These are phyloP conservation scores for Trifolium pratense DNA, from an alignment of 306 rosid species.

Conservation along the genomic window DNA sequence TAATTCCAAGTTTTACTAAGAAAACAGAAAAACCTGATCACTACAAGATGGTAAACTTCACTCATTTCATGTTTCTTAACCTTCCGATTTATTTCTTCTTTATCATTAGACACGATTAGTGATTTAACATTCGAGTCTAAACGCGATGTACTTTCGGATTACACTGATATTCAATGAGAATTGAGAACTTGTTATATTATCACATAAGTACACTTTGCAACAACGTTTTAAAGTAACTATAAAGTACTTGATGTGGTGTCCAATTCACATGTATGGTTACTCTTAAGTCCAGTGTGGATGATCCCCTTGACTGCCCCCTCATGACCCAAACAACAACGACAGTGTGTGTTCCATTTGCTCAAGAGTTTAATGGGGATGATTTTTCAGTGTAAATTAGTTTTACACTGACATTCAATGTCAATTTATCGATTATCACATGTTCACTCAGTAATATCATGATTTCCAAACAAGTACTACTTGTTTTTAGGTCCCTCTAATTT, in stretches of 20 bases:
- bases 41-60: slow-evolving; percentile 67
- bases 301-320: too few relatives aligned
- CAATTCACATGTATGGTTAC: too few relatives aligned
- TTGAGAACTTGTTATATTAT: neutral
- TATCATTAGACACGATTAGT: neutral
- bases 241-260: too few relatives aligned
- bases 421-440: neutral
- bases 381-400: neutral
- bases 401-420: neutral
- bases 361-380: neutral
- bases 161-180: neutral
- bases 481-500: too few relatives aligned
- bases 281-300: too few relatives aligned
- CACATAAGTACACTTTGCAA: too few relatives aligned
- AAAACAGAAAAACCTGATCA: slow-evolving; percentile 82
- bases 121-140: neutral
- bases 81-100: neutral
- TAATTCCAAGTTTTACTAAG: slow-evolving; percentile 88
- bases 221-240: too few relatives aligned
- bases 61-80: neutral
- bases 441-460: neutral
- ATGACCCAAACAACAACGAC: too few relatives aligned
- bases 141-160: too few relatives aligned
- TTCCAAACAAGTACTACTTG: too few relatives aligned
- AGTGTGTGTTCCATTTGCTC: too few relatives aligned